Evolutionary conservation across 768 basidiomycete genomes (phyloP), one percentile per base, ranked within the genome.

Genomic region (Lactarius trivialis): DNA sequence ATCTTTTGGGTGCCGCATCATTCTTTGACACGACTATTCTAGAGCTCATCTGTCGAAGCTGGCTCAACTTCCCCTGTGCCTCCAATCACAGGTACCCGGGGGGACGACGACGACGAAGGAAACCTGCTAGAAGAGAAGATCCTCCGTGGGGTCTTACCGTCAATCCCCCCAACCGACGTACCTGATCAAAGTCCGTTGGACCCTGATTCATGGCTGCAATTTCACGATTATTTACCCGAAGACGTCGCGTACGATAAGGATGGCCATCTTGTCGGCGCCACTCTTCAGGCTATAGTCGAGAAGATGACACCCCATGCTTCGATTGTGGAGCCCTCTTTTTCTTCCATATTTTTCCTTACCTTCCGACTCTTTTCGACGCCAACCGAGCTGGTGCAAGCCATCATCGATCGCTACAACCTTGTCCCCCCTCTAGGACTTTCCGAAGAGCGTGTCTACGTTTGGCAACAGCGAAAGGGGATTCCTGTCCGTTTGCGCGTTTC

Each of bases 251-350:
- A 93, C 78, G 97, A 95, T 71, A 80, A 81, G 50, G 94, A 98
- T 14, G 95, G 94, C 2, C 83, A 85, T 65, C 84, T 98, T 21
- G 89, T 94, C 11, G 95, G 93, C 26, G 97, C 93, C 2, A 93
- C 93, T 4, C 78, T 99, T 64, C 81, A 81, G 19, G 94, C 88
- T 1, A 78, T 99, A 48, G 88, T 98, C n/a, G 94, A 96, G 76
- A 94, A 93, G 76, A 89, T 98, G 87, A 96, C 96, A 21, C 93
- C 95, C 5, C 92, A 97, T 70, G 93, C 93, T 70, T 86, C 85
- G 61, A 82, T 94, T 49, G 92, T 93, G 58, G 95, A 98, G 70
- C 79, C 89, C 19, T 84, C 86, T 0, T 95, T 98, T 72, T 82
- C 88, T 15, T 83, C 87, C 5, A 88, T 94, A 33, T 98, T 99